Conservation (phyloP, 2,329 filamentous ascomycete genomes). For the Sporothrix humicola region DNA sequence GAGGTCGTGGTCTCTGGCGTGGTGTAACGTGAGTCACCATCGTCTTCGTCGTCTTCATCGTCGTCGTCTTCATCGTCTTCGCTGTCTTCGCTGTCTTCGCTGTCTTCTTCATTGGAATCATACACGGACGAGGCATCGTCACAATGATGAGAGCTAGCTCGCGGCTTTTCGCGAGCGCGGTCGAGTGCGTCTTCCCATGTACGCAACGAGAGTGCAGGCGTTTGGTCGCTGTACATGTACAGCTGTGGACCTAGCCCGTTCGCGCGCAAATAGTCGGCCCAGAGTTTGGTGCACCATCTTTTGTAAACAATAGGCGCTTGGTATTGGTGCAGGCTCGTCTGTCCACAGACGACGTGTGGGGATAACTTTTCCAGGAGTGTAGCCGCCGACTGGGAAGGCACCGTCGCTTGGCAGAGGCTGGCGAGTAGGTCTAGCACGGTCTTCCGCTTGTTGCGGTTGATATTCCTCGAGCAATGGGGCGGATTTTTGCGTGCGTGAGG, state of each 20-base stretch:
- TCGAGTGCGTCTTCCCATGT: slow-evolving; percentile 7
- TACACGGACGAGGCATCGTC: slow-evolving; percentile 11
- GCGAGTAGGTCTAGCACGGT: slow-evolving; percentile 5
- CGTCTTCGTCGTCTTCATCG: not conserved
- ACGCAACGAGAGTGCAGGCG: slow-evolving; percentile 3
- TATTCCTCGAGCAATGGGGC: slow-evolving; percentile 15
- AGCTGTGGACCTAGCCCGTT: slow-evolving; percentile 12
- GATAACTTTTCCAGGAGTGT: slow-evolving; percentile 8
- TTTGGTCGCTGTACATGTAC: not conserved
- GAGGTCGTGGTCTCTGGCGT: slow-evolving; percentile 7
- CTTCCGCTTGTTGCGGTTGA: slow-evolving; percentile 9
- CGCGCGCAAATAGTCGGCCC: slow-evolving; percentile 9
- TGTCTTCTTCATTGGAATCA: slow-evolving; percentile 4
- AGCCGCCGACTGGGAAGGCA: slow-evolving; percentile 2
- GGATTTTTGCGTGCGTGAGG: not conserved
- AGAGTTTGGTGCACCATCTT: slow-evolving; percentile 6
- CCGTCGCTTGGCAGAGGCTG: not conserved
- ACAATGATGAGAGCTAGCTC: not conserved
- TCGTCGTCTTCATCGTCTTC: not conserved
- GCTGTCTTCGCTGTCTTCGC: not conserved
- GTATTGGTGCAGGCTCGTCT: slow-evolving; percentile 2
- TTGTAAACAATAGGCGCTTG: not conserved
- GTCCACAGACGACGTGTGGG: slow-evolving; percentile 13
- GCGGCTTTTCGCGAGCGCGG: not conserved
- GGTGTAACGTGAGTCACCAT: not conserved